Conservation (phyloP, 2,329 filamentous ascomycete genomes). For the Fusarium subglutinans region DNA sequence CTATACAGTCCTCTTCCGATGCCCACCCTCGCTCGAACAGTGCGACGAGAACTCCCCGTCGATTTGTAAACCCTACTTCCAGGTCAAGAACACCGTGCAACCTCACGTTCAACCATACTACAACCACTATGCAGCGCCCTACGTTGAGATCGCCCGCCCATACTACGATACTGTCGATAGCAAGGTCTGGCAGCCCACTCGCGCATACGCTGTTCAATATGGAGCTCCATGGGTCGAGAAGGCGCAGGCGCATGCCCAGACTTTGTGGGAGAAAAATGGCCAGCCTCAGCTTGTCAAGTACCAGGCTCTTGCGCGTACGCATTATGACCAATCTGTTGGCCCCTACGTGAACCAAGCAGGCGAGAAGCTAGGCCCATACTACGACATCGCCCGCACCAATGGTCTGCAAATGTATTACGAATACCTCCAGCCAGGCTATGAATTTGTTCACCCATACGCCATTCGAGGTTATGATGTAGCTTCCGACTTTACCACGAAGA, state of each 20-base stretch:
- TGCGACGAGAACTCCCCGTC: conserved; percentile 76
- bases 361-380: conserved; percentile 74
- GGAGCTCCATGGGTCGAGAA: conserved; percentile 77
- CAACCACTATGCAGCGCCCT: conserved; percentile 81
- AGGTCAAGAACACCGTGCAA: conserved; percentile 67
- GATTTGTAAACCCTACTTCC: conserved; percentile 86
- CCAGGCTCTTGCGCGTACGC: conserved; percentile 65
- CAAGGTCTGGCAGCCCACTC: conserved; percentile 73
- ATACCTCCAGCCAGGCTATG: conserved; percentile 79
- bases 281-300: conserved; percentile 78
- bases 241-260: conserved; percentile 70
- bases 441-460: conserved; percentile 77
- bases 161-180: conserved; percentile 74
- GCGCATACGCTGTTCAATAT: conserved; percentile 74
- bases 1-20: conserved; percentile 82
- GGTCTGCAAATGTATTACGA: conserved; percentile 75
- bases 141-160: conserved; percentile 79
- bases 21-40: conserved; percentile 74
- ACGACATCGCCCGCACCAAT: conserved; percentile 69
- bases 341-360: conserved; percentile 76
- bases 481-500: conserved; percentile 73
- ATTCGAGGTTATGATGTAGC: conserved; percentile 73
- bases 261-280: conserved; percentile 82
- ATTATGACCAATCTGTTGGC: conserved; percentile 77
- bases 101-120: conserved; percentile 90